phyloP scores from a whole-genome alignment of 495 filamentous ascomycete species.

The Penicillium herquei region DNA sequence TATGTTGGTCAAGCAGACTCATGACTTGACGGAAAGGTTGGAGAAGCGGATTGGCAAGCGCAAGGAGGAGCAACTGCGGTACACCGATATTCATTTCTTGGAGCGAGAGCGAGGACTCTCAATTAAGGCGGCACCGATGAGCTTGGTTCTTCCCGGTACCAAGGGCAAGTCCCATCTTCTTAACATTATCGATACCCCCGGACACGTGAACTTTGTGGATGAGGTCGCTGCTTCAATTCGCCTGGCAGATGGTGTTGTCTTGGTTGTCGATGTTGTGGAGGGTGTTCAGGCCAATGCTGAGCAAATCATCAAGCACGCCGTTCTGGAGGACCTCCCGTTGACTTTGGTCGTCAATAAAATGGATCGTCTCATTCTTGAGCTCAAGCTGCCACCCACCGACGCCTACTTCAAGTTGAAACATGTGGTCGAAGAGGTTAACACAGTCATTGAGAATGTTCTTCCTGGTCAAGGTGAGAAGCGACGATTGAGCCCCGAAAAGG shows the following conservation, averaged over 20 bases:
- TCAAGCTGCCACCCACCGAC: slow-evolving; percentile 91
- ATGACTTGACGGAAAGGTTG: slow-evolving; percentile 73
- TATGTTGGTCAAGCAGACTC: slow-evolving; percentile 94
- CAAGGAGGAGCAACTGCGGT: slow-evolving; percentile 86
- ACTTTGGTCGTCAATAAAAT: slow-evolving; percentile 95
- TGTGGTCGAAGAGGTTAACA: slow-evolving; percentile 97
- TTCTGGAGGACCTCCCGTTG: slow-evolving; percentile 85
- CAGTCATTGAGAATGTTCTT: slow-evolving; percentile 81
- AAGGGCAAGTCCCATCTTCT: slow-evolving; percentile 94
- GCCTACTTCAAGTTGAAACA: slow-evolving; percentile 99
- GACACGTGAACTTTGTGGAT: slow-evolving; percentile 97
- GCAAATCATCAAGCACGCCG: slow-evolving; percentile 92
- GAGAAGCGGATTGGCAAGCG: slow-evolving; percentile 78
- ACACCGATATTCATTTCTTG: slow-evolving; percentile 86
- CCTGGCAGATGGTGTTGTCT: slow-evolving; percentile 84
- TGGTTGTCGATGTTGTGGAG: slow-evolving; percentile 97
- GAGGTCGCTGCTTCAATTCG: slow-evolving; percentile 88
- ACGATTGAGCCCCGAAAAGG: slow-evolving; percentile 91
- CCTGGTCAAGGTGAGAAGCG: slow-evolving; percentile 78
- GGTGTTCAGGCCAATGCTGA: slow-evolving; percentile 96
- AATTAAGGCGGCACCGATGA: slow-evolving; percentile 94
- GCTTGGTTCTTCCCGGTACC: slow-evolving; percentile 78
- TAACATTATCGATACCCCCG: slow-evolving; percentile 94
- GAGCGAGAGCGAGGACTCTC: slow-evolving; percentile 91
- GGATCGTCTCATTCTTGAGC: slow-evolving; percentile 90